Conservation (phyloP, 2,329 filamentous ascomycete species). For the Epichloe uncinata region DNA sequence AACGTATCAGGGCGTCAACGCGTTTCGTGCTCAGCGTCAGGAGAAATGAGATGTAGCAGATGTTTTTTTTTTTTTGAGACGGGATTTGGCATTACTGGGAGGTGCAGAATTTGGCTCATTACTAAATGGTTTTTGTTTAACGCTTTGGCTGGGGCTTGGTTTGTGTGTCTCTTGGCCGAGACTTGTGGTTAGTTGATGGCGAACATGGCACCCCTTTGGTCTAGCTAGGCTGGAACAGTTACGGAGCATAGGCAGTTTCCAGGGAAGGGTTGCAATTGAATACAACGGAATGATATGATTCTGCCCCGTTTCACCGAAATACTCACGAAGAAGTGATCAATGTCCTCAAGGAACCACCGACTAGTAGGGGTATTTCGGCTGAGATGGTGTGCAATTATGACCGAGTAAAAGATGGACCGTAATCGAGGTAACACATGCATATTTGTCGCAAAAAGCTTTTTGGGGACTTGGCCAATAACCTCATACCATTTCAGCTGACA, state of each 20-base stretch:
- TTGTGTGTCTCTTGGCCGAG: too few species aligned
- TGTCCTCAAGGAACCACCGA: too few species aligned
- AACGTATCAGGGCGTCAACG: slow-evolving; percentile 16
- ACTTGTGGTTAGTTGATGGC: background rate
- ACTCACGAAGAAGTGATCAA: too few species aligned
- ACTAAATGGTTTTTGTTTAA: too few species aligned
- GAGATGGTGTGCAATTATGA: too few species aligned
- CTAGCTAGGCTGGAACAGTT: background rate
- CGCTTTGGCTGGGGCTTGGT: background rate
- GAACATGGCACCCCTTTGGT: background rate
- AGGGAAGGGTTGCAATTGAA: background rate
- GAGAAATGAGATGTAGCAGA: background rate
- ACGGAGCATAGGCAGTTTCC: background rate
- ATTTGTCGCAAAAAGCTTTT: background rate
- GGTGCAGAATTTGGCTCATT: background rate
- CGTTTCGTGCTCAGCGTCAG: slow-evolving; percentile 10
- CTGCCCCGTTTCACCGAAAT: background rate
- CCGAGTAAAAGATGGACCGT: too few species aligned
- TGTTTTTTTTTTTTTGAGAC: background rate
- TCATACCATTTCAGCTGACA: background rate
- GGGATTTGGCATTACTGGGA: background rate
- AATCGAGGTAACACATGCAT: too few species aligned
- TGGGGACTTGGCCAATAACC: background rate
- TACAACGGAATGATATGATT: background rate
- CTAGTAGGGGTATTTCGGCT: too few species aligned